Base-by-base conservation (phyloP, 2,329 filamentous ascomycete genomes). In the Pseudonectria buxi region DNA sequence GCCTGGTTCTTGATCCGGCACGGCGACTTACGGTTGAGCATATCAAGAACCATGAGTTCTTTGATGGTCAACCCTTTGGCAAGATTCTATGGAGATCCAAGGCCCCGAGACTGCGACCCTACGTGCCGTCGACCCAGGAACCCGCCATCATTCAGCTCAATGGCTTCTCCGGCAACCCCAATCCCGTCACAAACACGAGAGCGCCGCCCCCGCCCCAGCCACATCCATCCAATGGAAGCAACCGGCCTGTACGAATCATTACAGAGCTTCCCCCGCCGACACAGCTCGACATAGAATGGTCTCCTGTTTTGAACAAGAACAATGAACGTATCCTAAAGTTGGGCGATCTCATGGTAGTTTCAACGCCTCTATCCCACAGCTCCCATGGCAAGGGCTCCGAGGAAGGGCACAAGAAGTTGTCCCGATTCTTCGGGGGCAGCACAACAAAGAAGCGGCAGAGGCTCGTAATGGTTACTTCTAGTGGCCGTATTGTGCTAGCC, bases 281-380 rank as follows among this genome's bases (percentile, higher is more conserved):
- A 33, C 92, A 96, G 59, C 69, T 98, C 16, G 92, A 98, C 55
- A 94, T 98, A 38, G 92, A 98, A 62, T 98, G 92, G 92, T 95
- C 90, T 1, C 92, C 92, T 1, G 89, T 98, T 4, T 68, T 98
- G 36, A 95, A 86, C 9, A 81, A 82, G 53, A 82, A 79, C 40
- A 95, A 96, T 54, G 92, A 98, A 62, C 78, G 92, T 25, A 98
- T 98, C 48, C 62, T 98, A 44, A 95, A 94, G 59, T 70, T 98
- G 14, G 92, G 92, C 3, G 95, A 98, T 53, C 67, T 95, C 44
- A 76, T 88, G 60, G 89, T 98, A 7, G 72, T 86, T 26, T 83
- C 86, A 6, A 78, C 86, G 3, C 83, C 89, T 9, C 73, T 88
- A 35, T 74, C 84, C 9, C 83, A 86, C 53, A 85, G 80, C 43